Conservation (phyloP, 352 stramenopile species). For the Pythium guiyangense region DNA sequence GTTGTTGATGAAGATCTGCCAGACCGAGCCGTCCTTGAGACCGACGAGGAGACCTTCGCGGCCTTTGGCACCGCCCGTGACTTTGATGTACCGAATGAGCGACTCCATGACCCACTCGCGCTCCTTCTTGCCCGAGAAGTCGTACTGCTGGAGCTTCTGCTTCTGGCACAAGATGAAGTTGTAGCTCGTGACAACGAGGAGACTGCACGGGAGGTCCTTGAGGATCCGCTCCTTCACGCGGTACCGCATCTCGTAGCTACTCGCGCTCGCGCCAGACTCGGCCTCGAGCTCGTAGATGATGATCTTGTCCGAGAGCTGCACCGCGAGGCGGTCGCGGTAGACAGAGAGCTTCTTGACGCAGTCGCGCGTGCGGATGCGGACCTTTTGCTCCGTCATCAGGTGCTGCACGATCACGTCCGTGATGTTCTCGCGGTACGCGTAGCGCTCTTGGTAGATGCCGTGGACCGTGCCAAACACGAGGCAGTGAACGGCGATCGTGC, state of each 20-base stretch:
- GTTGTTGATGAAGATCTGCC: conserved; percentile 94
- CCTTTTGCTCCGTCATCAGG: conserved; percentile 94
- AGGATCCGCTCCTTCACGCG: conserved; percentile 87
- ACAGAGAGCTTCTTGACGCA: conserved; percentile 94
- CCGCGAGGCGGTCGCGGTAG: conserved; percentile 89
- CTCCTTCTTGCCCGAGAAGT: conserved; percentile 85
- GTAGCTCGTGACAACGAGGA: conserved; percentile 87
- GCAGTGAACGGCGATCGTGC: conserved; percentile 80
- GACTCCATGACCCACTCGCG: conserved; percentile 86
- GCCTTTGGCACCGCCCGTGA: conserved; percentile 85
- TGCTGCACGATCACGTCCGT: conserved; percentile 96
- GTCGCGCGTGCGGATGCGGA: conserved; percentile 93
- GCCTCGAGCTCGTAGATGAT: conserved; percentile 92
- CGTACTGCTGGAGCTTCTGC: conserved; percentile 91
- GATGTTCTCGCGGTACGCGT: conserved; percentile 92
- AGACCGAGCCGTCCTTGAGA: conserved; percentile 88
- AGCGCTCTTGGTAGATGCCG: conserved; percentile 92
- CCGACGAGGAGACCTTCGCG: conserved; percentile 90
- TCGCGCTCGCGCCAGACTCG: conserved; percentile 30
- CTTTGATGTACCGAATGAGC: conserved; percentile 90
- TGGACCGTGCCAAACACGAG: conserved; percentile 91
- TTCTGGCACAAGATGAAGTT: conserved; percentile 93
- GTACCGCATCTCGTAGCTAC: conserved; percentile 92
- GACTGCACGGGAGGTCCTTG: conserved; percentile 77
- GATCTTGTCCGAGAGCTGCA: conserved; percentile 92